Conservation (phyloP, 345 rosid species). For the Rubroshorea leprosula region DNA sequence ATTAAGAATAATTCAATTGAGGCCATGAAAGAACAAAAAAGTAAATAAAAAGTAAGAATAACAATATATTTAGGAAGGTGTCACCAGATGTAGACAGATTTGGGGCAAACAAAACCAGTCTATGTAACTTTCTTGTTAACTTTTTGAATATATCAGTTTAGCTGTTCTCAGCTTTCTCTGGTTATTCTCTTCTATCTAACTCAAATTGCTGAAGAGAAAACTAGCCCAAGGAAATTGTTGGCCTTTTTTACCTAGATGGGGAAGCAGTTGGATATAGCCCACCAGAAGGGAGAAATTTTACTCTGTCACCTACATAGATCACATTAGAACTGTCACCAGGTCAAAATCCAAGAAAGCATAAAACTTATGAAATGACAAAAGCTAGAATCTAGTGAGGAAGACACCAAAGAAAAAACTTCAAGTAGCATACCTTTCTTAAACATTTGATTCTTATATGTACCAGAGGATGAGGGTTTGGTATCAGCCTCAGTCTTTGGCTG, state of each 20-base stretch:
- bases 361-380: not conserved
- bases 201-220: too few species aligned
- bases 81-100: not conserved
- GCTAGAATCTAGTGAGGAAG: not conserved
- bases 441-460: slow-evolving; percentile 39
- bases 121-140: not conserved
- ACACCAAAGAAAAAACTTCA: slow-evolving; percentile 7
- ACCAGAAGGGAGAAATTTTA: slow-evolving; percentile 47
- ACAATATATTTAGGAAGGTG: not conserved
- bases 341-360: slow-evolving; percentile 17
- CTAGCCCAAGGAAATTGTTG: too few species aligned
- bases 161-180: not conserved
- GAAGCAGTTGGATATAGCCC: slow-evolving; percentile 42
- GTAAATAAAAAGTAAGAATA: not conserved
- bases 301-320: slow-evolving; percentile 66
- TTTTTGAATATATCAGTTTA: not conserved
- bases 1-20: not conserved
- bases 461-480: slow-evolving; percentile 40
- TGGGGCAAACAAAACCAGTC: not conserved
- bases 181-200: not conserved
- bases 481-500: slow-evolving; percentile 53
- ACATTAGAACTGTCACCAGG: slow-evolving; percentile 18
- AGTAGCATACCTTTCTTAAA: slow-evolving; percentile 58
- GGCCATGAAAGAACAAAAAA: not conserved
- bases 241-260: slow-evolving; percentile 42